Evolutionary conservation across 805 yeast species (phyloP), one percentile per base, ranked within the genome.

Genomic region (Candida andamanensis): DNA sequence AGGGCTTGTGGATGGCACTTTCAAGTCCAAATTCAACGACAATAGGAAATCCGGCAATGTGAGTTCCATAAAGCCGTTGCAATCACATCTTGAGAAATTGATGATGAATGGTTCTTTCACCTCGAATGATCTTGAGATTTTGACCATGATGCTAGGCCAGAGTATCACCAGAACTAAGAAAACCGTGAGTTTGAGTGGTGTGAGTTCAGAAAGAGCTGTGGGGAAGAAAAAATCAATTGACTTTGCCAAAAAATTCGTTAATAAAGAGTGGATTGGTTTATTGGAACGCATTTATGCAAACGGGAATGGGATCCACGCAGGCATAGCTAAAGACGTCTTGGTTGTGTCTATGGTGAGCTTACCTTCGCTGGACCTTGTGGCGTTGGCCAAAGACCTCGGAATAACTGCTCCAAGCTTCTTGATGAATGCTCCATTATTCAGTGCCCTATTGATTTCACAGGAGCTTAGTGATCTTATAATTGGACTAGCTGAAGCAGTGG

Each of bases 241-340:
- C 2, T 78, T 81, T 51, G 67, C 76, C 2, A 80, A 74, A 35
- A 48, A 45, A 14, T 83, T 81, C 52, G 74, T 80, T 2, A 61
- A 61, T 14, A 45, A 57, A 1, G 56, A 63, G 8, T 82, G 87
- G 87, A 52, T 79, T 12, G 79, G 75, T 41, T 50, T 55, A 10
- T 46, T 83, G 26, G 90, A 82, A 44, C 62, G 58, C 23, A 50
- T 76, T 33, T 81, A 76, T 55, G 68, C 69, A 7, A 70, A 68
- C 32, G 86, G 85, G 4, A 59, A 58, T 15, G 75, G 82, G 24
- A 47, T 72, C 7, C 69, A 72, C 44, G 63, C 78, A 0, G 52
- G 60, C 4, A 39, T 47, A 0, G 61, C 74, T 15, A 69, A 67
- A 42, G 63, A 76, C 17, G 47, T 78, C 1, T 73, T 69, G 61